A percentile compares a stretch with the other conserved stretches of the same genome.
Conservation (phyloP, 2,329 filamentous ascomycete genomes). For the Colletotrichum sp. region DNA sequence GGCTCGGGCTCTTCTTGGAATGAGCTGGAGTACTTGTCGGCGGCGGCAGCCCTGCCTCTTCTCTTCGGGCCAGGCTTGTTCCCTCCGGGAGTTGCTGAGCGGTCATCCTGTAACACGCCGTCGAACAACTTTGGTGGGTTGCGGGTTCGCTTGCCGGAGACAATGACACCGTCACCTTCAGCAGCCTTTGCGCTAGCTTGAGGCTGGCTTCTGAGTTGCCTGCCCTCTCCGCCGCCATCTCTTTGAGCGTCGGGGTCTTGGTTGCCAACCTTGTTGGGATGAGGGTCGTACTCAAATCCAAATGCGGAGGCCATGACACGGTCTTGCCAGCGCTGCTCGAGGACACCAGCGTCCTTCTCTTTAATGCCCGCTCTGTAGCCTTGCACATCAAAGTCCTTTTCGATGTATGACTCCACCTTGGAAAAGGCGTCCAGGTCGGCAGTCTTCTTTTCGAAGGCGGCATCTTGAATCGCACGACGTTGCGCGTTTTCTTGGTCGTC, state of each 20-base stretch:
- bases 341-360: conserved; percentile 44
- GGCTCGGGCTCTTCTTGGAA: conserved; percentile 5
- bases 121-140: conserved; percentile 58
- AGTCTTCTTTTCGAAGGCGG: conserved; percentile 50
- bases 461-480: conserved; percentile 53
- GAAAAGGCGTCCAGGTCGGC: conserved; percentile 40
- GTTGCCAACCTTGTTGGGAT: conserved; percentile 60
- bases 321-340: conserved; percentile 53
- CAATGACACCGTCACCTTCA: conserved; percentile 49
- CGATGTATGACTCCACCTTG: conserved; percentile 47
- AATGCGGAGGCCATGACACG: conserved; percentile 64
- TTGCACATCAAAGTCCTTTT: conserved; percentile 59
- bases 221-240: conserved; percentile 58
- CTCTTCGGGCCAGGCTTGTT: conserved; percentile 26
- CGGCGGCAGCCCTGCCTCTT: conserved; percentile 29
- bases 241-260: conserved; percentile 64
- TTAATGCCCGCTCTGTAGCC: conserved; percentile 51
- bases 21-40: neutral
- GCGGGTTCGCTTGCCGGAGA: conserved; percentile 58
- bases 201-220: conserved; percentile 61
- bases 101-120: conserved; percentile 53
- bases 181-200: conserved; percentile 64
- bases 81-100: conserved; percentile 53
- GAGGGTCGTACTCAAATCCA: conserved; percentile 65
- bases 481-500: conserved; percentile 64